These are phyloP conservation scores for Sophora flavescens DNA, from an alignment of 306 rosid genomes.

Conservation along the genomic window DNA sequence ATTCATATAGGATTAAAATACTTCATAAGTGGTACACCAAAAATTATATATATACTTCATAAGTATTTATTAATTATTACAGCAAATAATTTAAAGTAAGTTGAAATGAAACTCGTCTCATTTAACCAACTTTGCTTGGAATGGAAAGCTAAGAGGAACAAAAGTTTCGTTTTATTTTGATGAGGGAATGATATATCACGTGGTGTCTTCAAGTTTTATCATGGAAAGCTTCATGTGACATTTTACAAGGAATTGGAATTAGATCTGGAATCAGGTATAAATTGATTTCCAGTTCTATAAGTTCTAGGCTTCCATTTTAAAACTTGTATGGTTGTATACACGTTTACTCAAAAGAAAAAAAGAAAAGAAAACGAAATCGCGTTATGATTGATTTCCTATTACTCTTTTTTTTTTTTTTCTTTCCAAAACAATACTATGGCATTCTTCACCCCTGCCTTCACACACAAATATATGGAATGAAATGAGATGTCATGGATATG, in stretches of 20 bases:
- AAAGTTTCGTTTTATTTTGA: too few relatives aligned
- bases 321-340: neutral
- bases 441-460: neutral
- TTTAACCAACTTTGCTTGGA: too few relatives aligned
- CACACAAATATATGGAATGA: neutral
- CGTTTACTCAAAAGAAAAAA: neutral
- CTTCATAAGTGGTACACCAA: too few relatives aligned
- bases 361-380: neutral
- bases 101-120: too few relatives aligned
- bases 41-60: too few relatives aligned
- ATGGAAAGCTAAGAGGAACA: too few relatives aligned
- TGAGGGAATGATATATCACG: too few relatives aligned
- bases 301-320: neutral
- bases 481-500: neutral
- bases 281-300: neutral
- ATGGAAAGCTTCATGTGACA: neutral
- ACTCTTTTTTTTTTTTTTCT: neutral
- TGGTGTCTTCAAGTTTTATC: too few relatives aligned
- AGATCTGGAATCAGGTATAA: neutral
- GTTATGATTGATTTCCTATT: neutral
- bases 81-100: too few relatives aligned
- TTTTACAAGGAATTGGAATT: neutral
- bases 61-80: too few relatives aligned
- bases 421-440: neutral
- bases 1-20: too few relatives aligned